phyloP scores from a whole-genome alignment of 768 basidiomycete species.

The Myochromella boudieri region DNA sequence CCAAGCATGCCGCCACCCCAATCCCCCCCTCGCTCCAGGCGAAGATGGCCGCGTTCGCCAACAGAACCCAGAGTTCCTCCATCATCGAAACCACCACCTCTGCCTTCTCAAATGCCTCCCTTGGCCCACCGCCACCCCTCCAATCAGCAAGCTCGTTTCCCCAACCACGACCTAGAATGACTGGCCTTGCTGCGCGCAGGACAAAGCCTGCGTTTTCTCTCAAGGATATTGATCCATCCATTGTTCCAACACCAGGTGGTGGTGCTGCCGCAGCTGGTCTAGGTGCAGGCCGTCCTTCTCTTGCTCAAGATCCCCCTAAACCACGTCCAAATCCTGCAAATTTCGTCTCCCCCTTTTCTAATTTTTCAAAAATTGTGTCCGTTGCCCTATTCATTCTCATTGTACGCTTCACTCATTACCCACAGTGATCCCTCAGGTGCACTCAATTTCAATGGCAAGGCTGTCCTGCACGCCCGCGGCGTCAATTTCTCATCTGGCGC shows the following conservation, averaged over 20 bases:
- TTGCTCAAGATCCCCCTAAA: constrained; percentile 39
- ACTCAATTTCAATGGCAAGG: constrained; percentile 91
- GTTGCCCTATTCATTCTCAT: constrained; percentile 1
- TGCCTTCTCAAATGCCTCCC: constrained; percentile 4
- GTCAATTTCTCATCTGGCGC: constrained; percentile 85
- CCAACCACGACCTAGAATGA: constrained; percentile 19
- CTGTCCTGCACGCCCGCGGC: constrained; percentile 86
- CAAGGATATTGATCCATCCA: constrained; percentile 55
- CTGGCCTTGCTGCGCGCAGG: constrained; percentile 44
- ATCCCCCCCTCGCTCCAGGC: constrained; percentile 90
- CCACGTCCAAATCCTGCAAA: constrained; percentile 37
- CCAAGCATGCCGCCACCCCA: constrained; percentile 49
- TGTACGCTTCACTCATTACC: constrained; percentile 6
- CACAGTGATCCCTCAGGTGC: constrained; percentile 92
- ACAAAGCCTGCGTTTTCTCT: constrained; percentile 59
- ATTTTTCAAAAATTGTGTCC: constrained; percentile 93
- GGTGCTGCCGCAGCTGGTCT: constrained; percentile 67
- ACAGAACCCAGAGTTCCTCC: constrained; percentile 32
- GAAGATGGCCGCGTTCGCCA: constrained; percentile 75
- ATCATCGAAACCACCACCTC: constrained; percentile 36
- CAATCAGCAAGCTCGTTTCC: constrained; percentile 21
- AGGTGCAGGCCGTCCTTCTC: constrained; percentile 62
- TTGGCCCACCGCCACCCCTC: constrained; percentile 18
- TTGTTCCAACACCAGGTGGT: constrained; percentile 42
- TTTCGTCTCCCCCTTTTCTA: constrained; percentile 81